phyloP scores from a whole-genome alignment of 1,139 yeast genomes.

The Lodderomyces jiufengensis region DNA sequence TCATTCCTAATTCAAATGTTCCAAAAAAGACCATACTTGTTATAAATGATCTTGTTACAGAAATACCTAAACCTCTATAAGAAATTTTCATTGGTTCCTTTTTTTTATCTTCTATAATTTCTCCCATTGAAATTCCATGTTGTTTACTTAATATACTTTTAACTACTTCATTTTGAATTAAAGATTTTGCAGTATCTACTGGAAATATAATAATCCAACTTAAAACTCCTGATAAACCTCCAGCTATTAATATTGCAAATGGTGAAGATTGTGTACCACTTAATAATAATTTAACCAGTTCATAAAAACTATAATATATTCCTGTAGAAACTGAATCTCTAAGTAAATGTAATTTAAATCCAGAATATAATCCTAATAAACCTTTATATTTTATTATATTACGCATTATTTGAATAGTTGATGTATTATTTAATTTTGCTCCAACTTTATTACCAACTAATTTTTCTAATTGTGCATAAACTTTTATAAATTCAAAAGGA shows the following conservation, averaged over 20 bases:
- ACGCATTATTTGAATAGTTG: slow-evolving; percentile 39
- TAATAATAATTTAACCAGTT: slow-evolving; percentile 53
- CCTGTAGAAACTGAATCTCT: slow-evolving; percentile 75
- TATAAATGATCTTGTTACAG: slow-evolving; percentile 64
- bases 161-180: slow-evolving; percentile 71
- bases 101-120: not conserved
- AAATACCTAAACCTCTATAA: slow-evolving; percentile 77
- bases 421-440: slow-evolving; percentile 13
- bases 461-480: slow-evolving; percentile 69
- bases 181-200: slow-evolving; percentile 72
- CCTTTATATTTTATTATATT: slow-evolving; percentile 61
- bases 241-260: slow-evolving; percentile 51
- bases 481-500: slow-evolving; percentile 82
- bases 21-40: slow-evolving; percentile 78
- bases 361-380: slow-evolving; percentile 62
- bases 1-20: slow-evolving; percentile 64
- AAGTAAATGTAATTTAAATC: slow-evolving; percentile 60
- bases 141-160: slow-evolving; percentile 55
- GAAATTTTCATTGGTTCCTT: slow-evolving; percentile 28
- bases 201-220: slow-evolving; percentile 79
- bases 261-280: slow-evolving; percentile 30
- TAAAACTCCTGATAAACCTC: slow-evolving; percentile 74
- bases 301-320: slow-evolving; percentile 71
- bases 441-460: slow-evolving; percentile 31
- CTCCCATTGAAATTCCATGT: slow-evolving; percentile 33